A percentile compares a stretch with the other conserved stretches of the same genome.
Conservation (phyloP, 2,329 filamentous ascomycete species). For the Teratosphaeria nubilosa region DNA sequence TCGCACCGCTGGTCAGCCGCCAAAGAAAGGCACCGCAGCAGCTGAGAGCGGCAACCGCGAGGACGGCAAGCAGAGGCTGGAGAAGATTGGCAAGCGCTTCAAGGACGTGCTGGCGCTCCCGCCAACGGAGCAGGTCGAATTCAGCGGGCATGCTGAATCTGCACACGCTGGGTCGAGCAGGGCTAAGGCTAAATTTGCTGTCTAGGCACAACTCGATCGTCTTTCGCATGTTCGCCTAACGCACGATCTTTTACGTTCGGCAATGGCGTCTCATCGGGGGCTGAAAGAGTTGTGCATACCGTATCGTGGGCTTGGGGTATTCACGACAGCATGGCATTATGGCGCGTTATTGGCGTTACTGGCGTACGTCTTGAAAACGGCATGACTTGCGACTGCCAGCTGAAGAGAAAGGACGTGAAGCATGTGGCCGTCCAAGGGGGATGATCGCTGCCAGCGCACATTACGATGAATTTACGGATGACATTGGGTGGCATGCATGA, state of each 20-base stretch:
- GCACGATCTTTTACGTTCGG: background rate
- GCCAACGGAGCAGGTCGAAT: constrained; percentile 71
- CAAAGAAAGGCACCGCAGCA: constrained; percentile 58
- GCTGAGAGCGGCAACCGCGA: constrained; percentile 35
- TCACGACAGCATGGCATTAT: constrained; percentile 1
- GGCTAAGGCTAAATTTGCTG: constrained; percentile 86
- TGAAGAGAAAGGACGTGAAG: constrained; percentile 6
- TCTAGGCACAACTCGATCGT: constrained; percentile 41
- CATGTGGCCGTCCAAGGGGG: constrained; percentile 9
- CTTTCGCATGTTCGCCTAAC: background rate
- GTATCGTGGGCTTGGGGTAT: background rate
- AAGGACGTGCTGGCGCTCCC: constrained; percentile 83
- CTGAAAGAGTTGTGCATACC: background rate
- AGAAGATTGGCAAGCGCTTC: constrained; percentile 79
- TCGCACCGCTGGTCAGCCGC: constrained; percentile 70
- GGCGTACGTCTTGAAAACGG: background rate
- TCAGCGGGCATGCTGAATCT: constrained; percentile 91
- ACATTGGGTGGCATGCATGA: background rate
- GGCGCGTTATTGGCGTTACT: constrained; percentile 1
- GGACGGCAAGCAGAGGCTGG: constrained; percentile 76
- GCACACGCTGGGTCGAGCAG: constrained; percentile 88
- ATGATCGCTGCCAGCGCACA: background rate
- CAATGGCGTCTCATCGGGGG: background rate
- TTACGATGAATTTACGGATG: background rate
- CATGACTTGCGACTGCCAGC: background rate